Evolutionary conservation across 164 flowering plant species (phyloP), one percentile per base, ranked within the genome.

Genomic region (Tetrastigma voinierianum): DNA sequence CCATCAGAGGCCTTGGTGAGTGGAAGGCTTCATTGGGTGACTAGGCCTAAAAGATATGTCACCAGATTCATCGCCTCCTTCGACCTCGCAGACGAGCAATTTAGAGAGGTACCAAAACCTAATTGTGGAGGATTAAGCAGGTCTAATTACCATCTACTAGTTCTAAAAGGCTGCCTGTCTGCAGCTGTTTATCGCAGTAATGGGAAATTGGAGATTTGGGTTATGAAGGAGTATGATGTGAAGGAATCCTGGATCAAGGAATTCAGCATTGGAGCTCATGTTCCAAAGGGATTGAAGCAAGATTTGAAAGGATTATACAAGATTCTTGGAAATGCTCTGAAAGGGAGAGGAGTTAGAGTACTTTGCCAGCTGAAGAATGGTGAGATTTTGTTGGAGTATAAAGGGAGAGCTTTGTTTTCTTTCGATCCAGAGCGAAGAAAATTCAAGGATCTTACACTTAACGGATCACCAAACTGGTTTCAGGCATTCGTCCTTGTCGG

Each of bases 321-420:
- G 76, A 51, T 54, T 8, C 63, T 62, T 57, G 67, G 70, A 74
- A 66, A 55, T 43, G 24, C 48, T 21, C n/a, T 54, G 10, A 61
- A 49, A 17, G 70, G 72, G 19, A 67, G 51, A 59, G 32, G n/a
- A n/a, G n/a, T n/a, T 51, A 10, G 74, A 48, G 72, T 76, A 54
- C 7, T 77, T 1, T 77, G 84, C 54, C 13, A 59, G 2, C 57
- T 76, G 68, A 65, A 76, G 62, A 78, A 70, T 61, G 81, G 79
- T 1, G 81, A 80, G 58, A 52, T 83, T 14, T 20, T 83, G 76
- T 21, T 80, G 51, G 83, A 78, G 76, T 78, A n/a, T n/a, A 72
- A 52, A 59, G 64, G 62, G 45, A 71, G 77, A 55, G 78, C 59
- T 25, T 57, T 79, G 62, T 72, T 74, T 55, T 46, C 67, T n/a